Base-by-base conservation (phyloP, 2,329 filamentous ascomycete species). In the Colletotrichum horii region DNA sequence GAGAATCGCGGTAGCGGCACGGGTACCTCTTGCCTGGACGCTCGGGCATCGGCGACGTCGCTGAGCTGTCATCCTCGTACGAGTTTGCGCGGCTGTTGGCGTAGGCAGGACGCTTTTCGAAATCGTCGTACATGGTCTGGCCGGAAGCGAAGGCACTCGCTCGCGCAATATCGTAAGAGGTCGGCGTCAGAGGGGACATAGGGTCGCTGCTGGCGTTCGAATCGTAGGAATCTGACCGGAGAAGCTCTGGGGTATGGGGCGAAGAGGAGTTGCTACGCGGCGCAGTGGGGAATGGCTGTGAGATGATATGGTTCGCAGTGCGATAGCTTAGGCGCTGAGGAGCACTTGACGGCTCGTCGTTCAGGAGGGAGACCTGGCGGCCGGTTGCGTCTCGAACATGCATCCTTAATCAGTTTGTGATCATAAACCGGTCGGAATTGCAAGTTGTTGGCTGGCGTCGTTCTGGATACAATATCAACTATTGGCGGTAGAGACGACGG, bases 1-100 rank as follows among this genome's bases (percentile, higher is more conserved):
- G 93, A 67, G 89, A 90, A 77, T 95, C 93, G 38, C 92, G 91
- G 81, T 93, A 93, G 28, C 93, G 93, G 83, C 94, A 96, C 3
- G 93, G 93, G 80, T 94, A 95, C 74, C 93, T 90, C 91, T 93
- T 95, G 83, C 88, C 84, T 74, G 87, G 81, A 77, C 89, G 83
- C 79, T 91, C 86, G 78, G 85, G 80, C 78, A 84, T 76, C 78
- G 85, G 80, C 55, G 86, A 86, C 65, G 85, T 83, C 66, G 86
- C 82, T 70, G 82, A 83, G 79, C 83, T 85, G 78, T 88, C 90
- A 80, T 86, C 89, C 78, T 91, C 86, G 81, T 91, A 88, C 22
- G 89, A 88, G 77, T 84, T 84, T 52, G 89, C 85, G 58, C 87
- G 85, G 78, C 85, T 87, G 80, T 86, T 82, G 32, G 85, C 80